Base-by-base conservation (phyloP, 768 basidiomycete species). In the Termitomyces sp. region DNA sequence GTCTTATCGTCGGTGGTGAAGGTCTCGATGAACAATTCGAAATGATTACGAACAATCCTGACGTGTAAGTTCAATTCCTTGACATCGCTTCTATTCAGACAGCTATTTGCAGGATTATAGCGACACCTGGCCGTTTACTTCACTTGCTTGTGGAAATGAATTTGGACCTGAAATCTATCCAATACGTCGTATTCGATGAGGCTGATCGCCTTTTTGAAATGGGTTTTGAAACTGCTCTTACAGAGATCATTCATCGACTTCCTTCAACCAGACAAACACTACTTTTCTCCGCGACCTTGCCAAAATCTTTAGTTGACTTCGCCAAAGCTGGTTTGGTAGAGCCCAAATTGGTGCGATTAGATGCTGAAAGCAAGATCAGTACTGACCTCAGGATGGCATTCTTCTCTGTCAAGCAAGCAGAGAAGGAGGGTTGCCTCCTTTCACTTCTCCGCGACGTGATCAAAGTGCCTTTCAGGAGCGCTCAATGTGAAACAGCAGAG, bases 171-270 rank as follows among this genome's bases (percentile, higher is more conserved):
- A 85, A 89, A 53, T 87, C 90, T 0, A 79, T 95, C 6, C 87
- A 95, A 73, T 93, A 91, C 60, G 85, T 95, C 61, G 91, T 98
- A 24, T 98, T 98, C 66, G 97, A 99, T 68, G 97, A 99, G 74
- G 97, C 97, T 0, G 97, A 99, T 72, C 89, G 97, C 36, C 84
- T 99, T 12, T 99, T 99, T 72, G 97, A 99, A 70, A 92, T 98
- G 87, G 97, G 97, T 31, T 99, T 99, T 72, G 91, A 93, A 65
- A 85, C 88, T 2, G 90, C 95, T 52, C 81, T 99, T 37, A 88
- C 87, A 55, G 96, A 98, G 73, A 95, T 98, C 64, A 77, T 99
- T 15, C 83, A 88, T 65, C 92, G 95, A 34, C 85, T 99, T 54
- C 95, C 95, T 13, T 59, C 86, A 0, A 82, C 85, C 15, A 87